These are phyloP conservation scores for Avena eriantha DNA, from an alignment of 176 grass and related monocot genomes.

Conservation along the genomic window DNA sequence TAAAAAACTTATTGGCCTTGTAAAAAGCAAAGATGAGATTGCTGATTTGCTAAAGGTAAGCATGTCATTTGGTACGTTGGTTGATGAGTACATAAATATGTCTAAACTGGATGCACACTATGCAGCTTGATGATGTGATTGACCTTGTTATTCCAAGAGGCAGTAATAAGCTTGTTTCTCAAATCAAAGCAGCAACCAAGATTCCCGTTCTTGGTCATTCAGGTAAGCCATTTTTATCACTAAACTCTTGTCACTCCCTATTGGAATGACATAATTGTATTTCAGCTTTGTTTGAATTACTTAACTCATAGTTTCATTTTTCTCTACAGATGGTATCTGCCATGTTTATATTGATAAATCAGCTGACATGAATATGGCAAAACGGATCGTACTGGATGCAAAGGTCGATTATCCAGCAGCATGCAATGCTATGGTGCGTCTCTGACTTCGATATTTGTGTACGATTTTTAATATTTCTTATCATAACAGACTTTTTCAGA, in stretches of 20 bases:
- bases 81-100: slow-evolving; percentile 14
- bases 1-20: slow-evolving; percentile 89
- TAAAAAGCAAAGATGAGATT: slow-evolving; percentile 93
- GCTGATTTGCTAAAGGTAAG: slow-evolving; percentile 84
- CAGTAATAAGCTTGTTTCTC: slow-evolving; percentile 84
- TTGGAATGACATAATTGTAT: slow-evolving; percentile 4
- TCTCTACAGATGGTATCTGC: slow-evolving; percentile 87
- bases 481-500: neutral
- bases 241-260: neutral
- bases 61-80: slow-evolving; percentile 28
- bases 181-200: slow-evolving; percentile 94
- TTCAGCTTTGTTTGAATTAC: neutral
- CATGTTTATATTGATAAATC: slow-evolving; percentile 99
- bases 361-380: slow-evolving; percentile 95
- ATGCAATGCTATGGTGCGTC: slow-evolving; percentile 93
- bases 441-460: slow-evolving; percentile 20
- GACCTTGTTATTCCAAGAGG: slow-evolving; percentile 99
- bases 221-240: slow-evolving; percentile 57
- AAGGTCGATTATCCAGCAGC: slow-evolving; percentile 99
- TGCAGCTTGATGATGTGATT: slow-evolving; percentile 98
- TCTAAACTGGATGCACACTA: slow-evolving; percentile 37
- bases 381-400: slow-evolving; percentile 84
- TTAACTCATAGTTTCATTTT: slow-evolving; percentile 20
- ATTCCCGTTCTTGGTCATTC: slow-evolving; percentile 96
- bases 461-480: neutral